Conservation (phyloP, 2,329 filamentous ascomycete genomes). For the Trichoderma brevicompactum region DNA sequence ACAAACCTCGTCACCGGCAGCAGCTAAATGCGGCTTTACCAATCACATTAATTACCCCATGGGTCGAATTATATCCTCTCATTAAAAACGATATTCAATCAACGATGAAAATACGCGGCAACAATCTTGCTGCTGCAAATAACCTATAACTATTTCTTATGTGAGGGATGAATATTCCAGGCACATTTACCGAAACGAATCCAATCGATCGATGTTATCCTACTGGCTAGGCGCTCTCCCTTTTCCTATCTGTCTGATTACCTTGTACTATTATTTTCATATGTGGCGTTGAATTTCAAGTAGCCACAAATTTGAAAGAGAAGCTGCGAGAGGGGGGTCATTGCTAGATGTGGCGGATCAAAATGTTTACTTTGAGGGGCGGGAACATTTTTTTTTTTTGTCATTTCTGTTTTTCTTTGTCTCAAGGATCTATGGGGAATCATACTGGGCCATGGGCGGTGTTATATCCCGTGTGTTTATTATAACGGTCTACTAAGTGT, state of each 20-base stretch:
- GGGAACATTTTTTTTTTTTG: background rate
- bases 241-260: constrained; percentile 1
- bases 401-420: background rate
- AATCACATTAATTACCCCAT: background rate
- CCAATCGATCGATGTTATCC: background rate
- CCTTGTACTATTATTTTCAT: constrained; percentile 15
- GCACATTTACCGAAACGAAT: background rate
- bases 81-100: background rate
- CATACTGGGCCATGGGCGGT: background rate
- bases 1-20: constrained; percentile 5
- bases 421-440: background rate
- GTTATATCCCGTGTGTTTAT: background rate
- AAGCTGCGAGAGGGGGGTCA: background rate
- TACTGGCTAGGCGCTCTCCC: background rate
- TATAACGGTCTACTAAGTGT: constrained; percentile 1
- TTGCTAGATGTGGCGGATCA: background rate
- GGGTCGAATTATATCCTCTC: background rate
- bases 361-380: background rate
- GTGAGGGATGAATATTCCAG: background rate
- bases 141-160: background rate
- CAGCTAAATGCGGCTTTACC: background rate
- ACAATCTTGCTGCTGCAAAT: background rate
- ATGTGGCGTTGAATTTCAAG: background rate
- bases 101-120: background rate
- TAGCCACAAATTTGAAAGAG: background rate